Conservation (phyloP, 306 rosid genomes). For the Malus sylvestris region DNA sequence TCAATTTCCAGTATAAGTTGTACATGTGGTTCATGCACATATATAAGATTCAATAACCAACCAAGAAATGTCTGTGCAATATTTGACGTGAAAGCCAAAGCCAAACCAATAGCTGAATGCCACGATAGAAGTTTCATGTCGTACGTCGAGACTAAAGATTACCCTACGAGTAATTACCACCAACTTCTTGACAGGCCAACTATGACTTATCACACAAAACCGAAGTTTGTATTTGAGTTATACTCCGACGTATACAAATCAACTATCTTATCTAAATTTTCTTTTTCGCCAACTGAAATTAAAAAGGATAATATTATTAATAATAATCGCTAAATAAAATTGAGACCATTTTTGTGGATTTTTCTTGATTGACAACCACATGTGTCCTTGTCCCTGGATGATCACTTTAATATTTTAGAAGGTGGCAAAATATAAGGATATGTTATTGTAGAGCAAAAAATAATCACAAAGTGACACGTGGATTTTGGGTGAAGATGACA, state of each 20-base stretch:
- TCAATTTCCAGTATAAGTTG: not conserved
- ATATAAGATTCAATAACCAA: not conserved
- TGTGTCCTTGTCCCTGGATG: conserved; percentile 38
- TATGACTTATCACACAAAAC: not conserved
- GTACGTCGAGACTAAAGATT: not conserved
- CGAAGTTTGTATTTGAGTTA: not conserved
- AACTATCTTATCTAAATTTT: not conserved
- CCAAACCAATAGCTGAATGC: not conserved
- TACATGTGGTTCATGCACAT: not conserved
- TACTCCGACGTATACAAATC: not conserved
- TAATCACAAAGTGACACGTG: too few relatives aligned
- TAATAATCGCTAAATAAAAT: not conserved
- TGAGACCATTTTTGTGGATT: conserved; percentile 15
- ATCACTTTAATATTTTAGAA: conserved; percentile 18
- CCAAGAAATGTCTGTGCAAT: not conserved
- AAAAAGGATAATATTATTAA: too few relatives aligned
- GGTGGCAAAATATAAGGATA: conserved; percentile 28
- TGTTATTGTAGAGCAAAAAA: conserved; percentile 13
- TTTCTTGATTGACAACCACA: conserved; percentile 45
- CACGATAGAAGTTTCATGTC: not conserved
- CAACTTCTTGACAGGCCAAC: not conserved
- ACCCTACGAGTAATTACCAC: not conserved
- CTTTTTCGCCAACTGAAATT: not conserved
- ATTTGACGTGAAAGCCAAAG: not conserved
- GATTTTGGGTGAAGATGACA: too few relatives aligned